Percentiles rank a stretch among this genome's conserved stretches.
phyloP scores from a whole-genome alignment of 176 grass and related monocot species.

The Saccharum spontaneum region DNA sequence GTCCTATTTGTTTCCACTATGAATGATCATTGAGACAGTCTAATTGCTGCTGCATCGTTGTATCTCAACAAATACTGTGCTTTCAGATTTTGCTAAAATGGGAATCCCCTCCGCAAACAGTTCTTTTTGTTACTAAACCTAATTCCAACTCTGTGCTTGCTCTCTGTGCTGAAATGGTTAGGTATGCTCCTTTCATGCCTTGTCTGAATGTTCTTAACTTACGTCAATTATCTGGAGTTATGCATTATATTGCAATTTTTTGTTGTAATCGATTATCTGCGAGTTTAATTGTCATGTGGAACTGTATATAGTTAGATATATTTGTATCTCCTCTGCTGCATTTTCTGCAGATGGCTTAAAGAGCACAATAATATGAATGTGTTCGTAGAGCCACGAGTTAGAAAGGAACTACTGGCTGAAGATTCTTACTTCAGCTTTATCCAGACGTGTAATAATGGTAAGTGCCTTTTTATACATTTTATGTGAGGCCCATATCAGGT shows the following conservation, averaged over 20 bases:
- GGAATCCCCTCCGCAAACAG: conserved; percentile 87
- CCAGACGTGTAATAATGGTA: conserved; percentile 87
- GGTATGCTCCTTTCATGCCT: conserved; percentile 53
- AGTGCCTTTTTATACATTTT: conserved; percentile 26
- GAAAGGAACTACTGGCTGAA: conserved; percentile 63
- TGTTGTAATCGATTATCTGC: not conserved
- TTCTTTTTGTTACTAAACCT: conserved; percentile 93
- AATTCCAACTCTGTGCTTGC: conserved; percentile 76
- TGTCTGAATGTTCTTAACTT: conserved; percentile 2
- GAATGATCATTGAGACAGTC: conserved; percentile 25
- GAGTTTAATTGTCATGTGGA: conserved; percentile 20
- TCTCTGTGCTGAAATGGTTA: conserved; percentile 76
- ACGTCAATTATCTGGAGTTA: conserved; percentile 7
- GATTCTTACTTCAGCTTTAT: conserved; percentile 76
- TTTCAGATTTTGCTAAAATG: conserved; percentile 97
- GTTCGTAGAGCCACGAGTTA: conserved; percentile 81
- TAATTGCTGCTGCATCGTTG: conserved; percentile 14
- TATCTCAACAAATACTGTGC: conserved; percentile 40
- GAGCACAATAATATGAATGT: conserved; percentile 72
- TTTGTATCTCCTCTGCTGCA: conserved; percentile 7
- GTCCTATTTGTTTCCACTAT: conserved; percentile 23
- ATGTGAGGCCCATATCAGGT: not conserved
- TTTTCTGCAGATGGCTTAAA: conserved; percentile 83
- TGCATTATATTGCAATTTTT: not conserved
- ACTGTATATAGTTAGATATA: conserved; percentile 12